phyloP scores from a whole-genome alignment of 441 rosid species.

The Populus trichocarpa region DNA sequence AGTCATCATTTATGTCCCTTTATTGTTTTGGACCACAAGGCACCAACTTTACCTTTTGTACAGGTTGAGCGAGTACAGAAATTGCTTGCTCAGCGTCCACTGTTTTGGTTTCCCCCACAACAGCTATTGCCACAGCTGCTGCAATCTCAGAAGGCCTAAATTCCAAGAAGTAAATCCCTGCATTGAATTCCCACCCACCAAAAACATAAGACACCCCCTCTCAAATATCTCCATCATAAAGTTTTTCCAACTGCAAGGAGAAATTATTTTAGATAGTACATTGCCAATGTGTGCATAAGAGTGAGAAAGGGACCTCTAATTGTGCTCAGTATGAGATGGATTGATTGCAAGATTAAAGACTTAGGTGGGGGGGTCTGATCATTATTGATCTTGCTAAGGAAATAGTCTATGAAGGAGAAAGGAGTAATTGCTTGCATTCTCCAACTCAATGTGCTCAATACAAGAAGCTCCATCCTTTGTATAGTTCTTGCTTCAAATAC shows the following conservation, averaged over 20 bases:
- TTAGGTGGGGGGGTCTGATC: slow-evolving; percentile 28
- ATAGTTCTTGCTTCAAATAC: slow-evolving; percentile 60
- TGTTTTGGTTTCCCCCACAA: slow-evolving; percentile 38
- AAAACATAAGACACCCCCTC: slow-evolving; percentile 21
- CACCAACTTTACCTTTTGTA: slow-evolving; percentile 43
- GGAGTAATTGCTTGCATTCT: slow-evolving; percentile 78
- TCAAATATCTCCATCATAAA: slow-evolving; percentile 10
- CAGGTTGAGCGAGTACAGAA: slow-evolving; percentile 41
- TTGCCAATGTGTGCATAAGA: slow-evolving; percentile 2
- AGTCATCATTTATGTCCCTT: slow-evolving; percentile 15
- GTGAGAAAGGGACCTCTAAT: slow-evolving; percentile 39
- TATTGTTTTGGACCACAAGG: slow-evolving; percentile 24
- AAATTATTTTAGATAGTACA: slow-evolving; percentile 16
- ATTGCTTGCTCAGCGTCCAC: slow-evolving; percentile 47
- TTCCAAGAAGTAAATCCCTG: slow-evolving; percentile 68
- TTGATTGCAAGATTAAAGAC: slow-evolving; percentile 36
- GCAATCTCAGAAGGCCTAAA: slow-evolving; percentile 76
- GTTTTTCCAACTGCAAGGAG: slow-evolving; percentile 14
- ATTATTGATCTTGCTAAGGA: slow-evolving; percentile 46
- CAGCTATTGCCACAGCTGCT: slow-evolving; percentile 67
- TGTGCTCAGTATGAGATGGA: slow-evolving; percentile 43
- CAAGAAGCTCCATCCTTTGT: slow-evolving; percentile 71
- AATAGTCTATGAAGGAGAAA: slow-evolving; percentile 60
- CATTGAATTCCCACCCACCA: slow-evolving; percentile 44
- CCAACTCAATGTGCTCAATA: slow-evolving; percentile 60